These are phyloP conservation scores for Candida incommunis DNA, from an alignment of 805 yeast species.

Conservation along the genomic window DNA sequence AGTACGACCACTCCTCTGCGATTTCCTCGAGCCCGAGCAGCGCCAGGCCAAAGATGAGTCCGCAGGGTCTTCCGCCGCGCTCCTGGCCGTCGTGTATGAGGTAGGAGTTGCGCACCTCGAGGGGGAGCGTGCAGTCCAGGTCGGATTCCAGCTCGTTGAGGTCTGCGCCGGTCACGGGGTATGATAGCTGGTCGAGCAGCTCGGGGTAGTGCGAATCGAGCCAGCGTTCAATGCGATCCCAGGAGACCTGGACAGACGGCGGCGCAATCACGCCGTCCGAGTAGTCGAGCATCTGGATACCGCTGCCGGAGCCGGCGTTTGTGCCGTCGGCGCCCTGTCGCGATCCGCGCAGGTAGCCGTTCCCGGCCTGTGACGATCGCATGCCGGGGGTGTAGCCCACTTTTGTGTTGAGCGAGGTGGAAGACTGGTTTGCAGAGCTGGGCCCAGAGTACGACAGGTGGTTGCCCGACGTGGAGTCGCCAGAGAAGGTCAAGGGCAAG, in stretches of 20 bases:
- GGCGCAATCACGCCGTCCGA: slow-evolving; percentile 46
- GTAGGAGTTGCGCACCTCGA: slow-evolving; percentile 67
- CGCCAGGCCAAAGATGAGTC: slow-evolving; percentile 68
- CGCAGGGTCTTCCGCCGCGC: slow-evolving; percentile 55
- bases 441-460: not conserved
- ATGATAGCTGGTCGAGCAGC: slow-evolving; percentile 59
- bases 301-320: slow-evolving; percentile 18
- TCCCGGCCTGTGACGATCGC: slow-evolving; percentile 21
- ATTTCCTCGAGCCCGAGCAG: slow-evolving; percentile 71
- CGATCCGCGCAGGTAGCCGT: slow-evolving; percentile 13
- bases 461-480: slow-evolving; percentile 3
- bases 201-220: slow-evolving; percentile 66
- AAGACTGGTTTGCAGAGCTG: slow-evolving; percentile 4
- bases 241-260: slow-evolving; percentile 58
- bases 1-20: slow-evolving; percentile 64
- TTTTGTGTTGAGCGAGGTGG: slow-evolving; percentile 10
- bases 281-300: slow-evolving; percentile 24
- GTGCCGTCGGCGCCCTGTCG: slow-evolving; percentile 21
- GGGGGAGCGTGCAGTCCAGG: slow-evolving; percentile 58
- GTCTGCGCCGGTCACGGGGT: slow-evolving; percentile 70
- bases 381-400: slow-evolving; percentile 22
- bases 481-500: slow-evolving; percentile 10
- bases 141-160: slow-evolving; percentile 74
- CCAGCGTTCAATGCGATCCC: slow-evolving; percentile 88
- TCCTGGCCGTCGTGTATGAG: slow-evolving; percentile 88